These are phyloP conservation scores for Geranium rotundifolium DNA, from an alignment of 345 rosid genomes.

Conservation along the genomic window DNA sequence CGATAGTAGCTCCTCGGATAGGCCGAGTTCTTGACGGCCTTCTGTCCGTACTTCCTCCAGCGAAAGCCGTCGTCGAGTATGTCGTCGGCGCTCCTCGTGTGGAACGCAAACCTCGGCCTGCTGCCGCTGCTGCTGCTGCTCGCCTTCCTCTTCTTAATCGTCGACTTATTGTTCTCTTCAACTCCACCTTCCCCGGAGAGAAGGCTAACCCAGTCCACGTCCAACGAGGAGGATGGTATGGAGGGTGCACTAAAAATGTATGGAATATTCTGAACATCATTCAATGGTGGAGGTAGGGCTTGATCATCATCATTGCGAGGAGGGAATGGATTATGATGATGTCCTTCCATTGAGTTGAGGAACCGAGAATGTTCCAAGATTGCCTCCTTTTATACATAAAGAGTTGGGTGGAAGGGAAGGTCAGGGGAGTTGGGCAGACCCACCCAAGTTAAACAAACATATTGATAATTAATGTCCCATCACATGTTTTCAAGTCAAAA, in stretches of 20 bases:
- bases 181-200: conserved; percentile 24
- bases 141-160: conserved; percentile 18
- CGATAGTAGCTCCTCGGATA: conserved; percentile 84
- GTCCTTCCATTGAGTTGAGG: conserved; percentile 2
- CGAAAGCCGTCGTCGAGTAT: conserved; percentile 64
- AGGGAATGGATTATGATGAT: no score
- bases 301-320: no score
- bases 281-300: no score
- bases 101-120: conserved; percentile 52
- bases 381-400: conserved; percentile 7
- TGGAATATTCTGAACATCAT: no score
- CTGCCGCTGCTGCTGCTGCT: conserved; percentile 25
- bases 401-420: conserved; percentile 31
- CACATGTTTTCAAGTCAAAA: no score
- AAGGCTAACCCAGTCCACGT: conserved; percentile 44
- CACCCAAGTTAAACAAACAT: background rate
- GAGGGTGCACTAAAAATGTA: no score
- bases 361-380: conserved; percentile 13
- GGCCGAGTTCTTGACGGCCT: conserved; percentile 48
- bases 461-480: no score
- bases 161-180: conserved; percentile 12
- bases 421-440: conserved; percentile 38
- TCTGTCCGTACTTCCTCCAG: conserved; percentile 66
- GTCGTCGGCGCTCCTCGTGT: conserved; percentile 54
- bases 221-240: conserved; percentile 1